phyloP scores from a whole-genome alignment of 2,329 filamentous ascomycete genomes.

The Fusarium nanum region DNA sequence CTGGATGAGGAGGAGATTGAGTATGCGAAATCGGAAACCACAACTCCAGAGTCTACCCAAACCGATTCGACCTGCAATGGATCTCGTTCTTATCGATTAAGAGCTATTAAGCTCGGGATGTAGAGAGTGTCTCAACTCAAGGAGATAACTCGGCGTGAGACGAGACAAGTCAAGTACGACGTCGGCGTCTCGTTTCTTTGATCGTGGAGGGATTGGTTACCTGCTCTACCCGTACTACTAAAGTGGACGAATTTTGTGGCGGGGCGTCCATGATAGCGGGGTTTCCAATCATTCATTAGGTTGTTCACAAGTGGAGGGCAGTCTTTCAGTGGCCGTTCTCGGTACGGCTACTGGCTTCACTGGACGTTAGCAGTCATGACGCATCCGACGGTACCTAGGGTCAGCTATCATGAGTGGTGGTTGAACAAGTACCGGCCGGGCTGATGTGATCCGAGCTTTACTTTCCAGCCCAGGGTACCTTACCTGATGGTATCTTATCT shows the following conservation, averaged over 20 bases:
- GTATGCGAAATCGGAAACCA: constrained; percentile 12
- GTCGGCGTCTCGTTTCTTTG: constrained; percentile 19
- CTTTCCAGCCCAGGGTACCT: constrained; percentile 11
- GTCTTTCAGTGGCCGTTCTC: constrained; percentile 34
- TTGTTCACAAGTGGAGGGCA: neutral
- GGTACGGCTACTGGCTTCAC: constrained; percentile 6
- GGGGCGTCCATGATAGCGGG: constrained; percentile 45
- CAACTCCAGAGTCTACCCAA: neutral
- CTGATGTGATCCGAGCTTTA: constrained; percentile 39
- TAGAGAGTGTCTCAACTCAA: constrained; percentile 13
- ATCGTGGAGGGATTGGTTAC: constrained; percentile 28
- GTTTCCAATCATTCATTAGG: constrained; percentile 18
- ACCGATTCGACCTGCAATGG: neutral
- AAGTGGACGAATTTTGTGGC: constrained; percentile 44
- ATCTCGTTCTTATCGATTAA: constrained; percentile 18
- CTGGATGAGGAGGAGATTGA: constrained; percentile 1
- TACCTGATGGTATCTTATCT: neutral
- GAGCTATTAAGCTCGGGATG: constrained; percentile 2
- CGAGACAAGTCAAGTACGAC: constrained; percentile 15
- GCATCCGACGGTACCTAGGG: constrained; percentile 35
- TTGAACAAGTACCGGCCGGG: constrained; percentile 31
- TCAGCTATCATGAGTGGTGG: constrained; percentile 34
- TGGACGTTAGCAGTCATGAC: constrained; percentile 32
- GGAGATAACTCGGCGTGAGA: constrained; percentile 38
- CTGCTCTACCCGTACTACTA: neutral